A percentile compares a stretch with the other conserved stretches of the same genome.
phyloP scores from a whole-genome alignment of 345 rosid species.

The Isatis tinctoria region DNA sequence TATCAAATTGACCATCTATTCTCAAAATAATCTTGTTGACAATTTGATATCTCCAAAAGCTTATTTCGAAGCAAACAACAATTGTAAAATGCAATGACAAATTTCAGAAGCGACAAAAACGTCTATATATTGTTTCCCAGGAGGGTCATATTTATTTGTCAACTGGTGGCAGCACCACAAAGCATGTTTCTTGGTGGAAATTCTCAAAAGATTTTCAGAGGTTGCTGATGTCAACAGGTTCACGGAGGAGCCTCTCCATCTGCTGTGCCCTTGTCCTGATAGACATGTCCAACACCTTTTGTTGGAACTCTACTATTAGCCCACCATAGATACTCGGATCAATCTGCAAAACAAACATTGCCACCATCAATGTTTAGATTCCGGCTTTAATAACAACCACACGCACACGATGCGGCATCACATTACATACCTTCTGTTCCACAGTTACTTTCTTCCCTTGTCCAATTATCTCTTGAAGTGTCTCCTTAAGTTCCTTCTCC shows the following conservation, averaged over 20 bases:
- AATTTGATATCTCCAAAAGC: constrained; percentile 7
- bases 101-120: background rate
- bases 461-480: constrained; percentile 73
- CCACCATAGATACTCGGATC: constrained; percentile 95
- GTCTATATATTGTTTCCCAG: constrained; percentile 10
- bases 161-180: constrained; percentile 7
- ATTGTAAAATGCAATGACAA: constrained; percentile 8
- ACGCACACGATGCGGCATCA: background rate
- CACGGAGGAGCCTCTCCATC: constrained; percentile 93
- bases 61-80: constrained; percentile 27
- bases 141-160: constrained; percentile 32
- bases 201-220: constrained; percentile 27
- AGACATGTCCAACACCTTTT: constrained; percentile 95
- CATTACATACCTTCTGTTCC: constrained; percentile 69
- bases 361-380: background rate
- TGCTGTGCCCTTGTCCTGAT: constrained; percentile 80
- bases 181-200: background rate
- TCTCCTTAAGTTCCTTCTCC: constrained; percentile 81
- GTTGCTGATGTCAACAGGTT: constrained; percentile 47
- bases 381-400: background rate
- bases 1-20: background rate
- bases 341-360: constrained; percentile 43
- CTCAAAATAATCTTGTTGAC: constrained; percentile 1
- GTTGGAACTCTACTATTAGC: constrained; percentile 72
- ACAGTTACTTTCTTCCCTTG: constrained; percentile 68